Evolutionary conservation across 148 eudicot species (phyloP).

Genomic region (Diospyros kaki): DNA sequence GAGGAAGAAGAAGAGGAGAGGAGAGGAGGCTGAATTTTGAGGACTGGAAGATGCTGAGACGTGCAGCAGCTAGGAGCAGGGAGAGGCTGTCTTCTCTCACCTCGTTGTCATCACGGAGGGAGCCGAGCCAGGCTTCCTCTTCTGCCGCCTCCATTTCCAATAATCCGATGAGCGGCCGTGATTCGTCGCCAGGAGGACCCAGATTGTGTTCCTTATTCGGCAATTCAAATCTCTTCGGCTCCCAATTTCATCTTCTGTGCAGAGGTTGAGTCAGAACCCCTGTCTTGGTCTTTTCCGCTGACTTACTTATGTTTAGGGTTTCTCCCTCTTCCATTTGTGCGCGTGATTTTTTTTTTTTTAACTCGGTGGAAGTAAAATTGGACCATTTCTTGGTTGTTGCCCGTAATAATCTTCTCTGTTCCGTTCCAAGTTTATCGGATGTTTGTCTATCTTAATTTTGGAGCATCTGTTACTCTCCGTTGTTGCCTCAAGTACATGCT

Average conservation of each 20-base stretch:
- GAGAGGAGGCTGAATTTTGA: background rate
- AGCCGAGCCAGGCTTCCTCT: slow-evolving; percentile 23
- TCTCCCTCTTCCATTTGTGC: background rate
- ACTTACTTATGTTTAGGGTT: background rate
- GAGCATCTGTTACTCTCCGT: too few species aligned
- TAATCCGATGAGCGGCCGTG: background rate
- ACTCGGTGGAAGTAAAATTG: too few species aligned
- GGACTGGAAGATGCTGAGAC: slow-evolving; percentile 30
- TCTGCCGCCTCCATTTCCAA: slow-evolving; percentile 13
- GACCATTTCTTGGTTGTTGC: too few species aligned
- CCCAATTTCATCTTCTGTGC: slow-evolving; percentile 21
- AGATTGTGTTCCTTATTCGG: background rate
- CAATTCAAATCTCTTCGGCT: slow-evolving; percentile 13
- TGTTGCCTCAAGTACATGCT: too few species aligned
- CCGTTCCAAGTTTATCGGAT: too few species aligned
- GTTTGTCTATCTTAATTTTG: too few species aligned
- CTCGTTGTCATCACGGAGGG: slow-evolving; percentile 28
- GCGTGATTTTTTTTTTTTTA: background rate
- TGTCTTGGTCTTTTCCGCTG: too few species aligned
- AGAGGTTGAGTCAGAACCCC: slow-evolving; percentile 23
- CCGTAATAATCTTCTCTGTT: too few species aligned
- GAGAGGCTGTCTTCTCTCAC: slow-evolving; percentile 40
- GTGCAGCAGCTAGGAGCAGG: slow-evolving; percentile 19
- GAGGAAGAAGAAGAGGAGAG: too few species aligned
- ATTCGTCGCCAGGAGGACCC: too few species aligned